Base-by-base conservation (phyloP, 2,329 filamentous ascomycete genomes). In the Trichoderma brevicompactum region DNA sequence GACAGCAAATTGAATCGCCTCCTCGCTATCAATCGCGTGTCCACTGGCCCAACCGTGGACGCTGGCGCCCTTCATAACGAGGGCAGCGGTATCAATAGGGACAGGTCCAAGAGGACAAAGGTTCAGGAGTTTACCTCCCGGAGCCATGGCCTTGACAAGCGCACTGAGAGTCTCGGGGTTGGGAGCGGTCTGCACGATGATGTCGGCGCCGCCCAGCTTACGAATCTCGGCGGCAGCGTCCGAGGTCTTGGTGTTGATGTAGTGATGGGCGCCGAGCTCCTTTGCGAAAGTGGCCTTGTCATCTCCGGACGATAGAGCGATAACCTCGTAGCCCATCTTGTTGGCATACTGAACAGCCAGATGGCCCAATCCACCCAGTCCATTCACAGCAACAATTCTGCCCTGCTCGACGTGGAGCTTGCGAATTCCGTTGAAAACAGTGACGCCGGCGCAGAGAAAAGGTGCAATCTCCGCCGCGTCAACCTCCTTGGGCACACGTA, bases 291-390 rank as follows among this genome's bases (percentile, higher is more conserved):
- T 83, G 66, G 83, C 84, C 81, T 94, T 94, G 69, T 80, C 82
- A 65, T 87, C 83, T 7, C 87, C 83, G 6, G 87, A 87, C 0
- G 86, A 85, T 55, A 94, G 82, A 0, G 89, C 91, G 1, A 87
- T 86, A 4, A 91, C 86, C 65, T 86, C 83, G 75, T 89, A 93
- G 3, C 91, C 91, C 90, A 93, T 92, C 76, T 88, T 87, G 56
- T 81, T 81, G 4, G 90, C 90, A 74, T 89, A 94, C 74, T 93
- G 90, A 28, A 94, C 87, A 0, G 89, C 91, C 32, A 94, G 76
- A 75, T 94, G 91, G 1, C 91, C 91, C 0, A 94, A 81, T 2
- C 91, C 92, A 55, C 92, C 88, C 2, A 94, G 81, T 12, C 90
- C 92, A 67, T 94, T 87, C 19, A 88, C 73, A 13, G 83, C 85